A percentile compares a stretch with the other conserved stretches of the same genome.
These are phyloP conservation scores for Cymbidium sinense DNA, from an alignment of 106 monocot genomes.

Conservation along the genomic window DNA sequence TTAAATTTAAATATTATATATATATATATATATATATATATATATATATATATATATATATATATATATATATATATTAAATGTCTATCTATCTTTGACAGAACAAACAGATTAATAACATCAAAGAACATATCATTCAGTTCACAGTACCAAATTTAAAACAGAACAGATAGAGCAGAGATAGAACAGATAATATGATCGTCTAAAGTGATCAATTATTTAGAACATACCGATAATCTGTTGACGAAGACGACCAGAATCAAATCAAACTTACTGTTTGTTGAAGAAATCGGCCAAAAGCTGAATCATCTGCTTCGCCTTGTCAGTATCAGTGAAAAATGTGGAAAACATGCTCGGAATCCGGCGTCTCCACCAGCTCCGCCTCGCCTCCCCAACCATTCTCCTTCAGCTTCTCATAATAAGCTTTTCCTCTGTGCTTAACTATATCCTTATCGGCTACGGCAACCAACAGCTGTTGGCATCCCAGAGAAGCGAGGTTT, in stretches of 20 bases:
- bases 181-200: too few species aligned
- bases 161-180: too few species aligned
- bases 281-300: conserved; percentile 7
- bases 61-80: too few species aligned
- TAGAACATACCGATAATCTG: neutral
- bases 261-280: neutral
- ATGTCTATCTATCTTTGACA: too few species aligned
- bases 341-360: conserved; percentile 7
- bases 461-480: neutral
- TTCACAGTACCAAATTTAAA: too few species aligned
- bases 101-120: too few species aligned
- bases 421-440: conserved; percentile 6
- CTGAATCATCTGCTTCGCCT: neutral
- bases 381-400: neutral
- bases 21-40: too few species aligned
- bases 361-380: conserved; percentile 11
- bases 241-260: neutral
- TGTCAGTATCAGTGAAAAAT: neutral
- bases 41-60: too few species aligned
- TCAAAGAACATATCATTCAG: too few species aligned
- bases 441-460: neutral
- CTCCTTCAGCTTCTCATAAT: conserved; percentile 8
- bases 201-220: neutral
- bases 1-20: too few species aligned
- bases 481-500: neutral